These are phyloP conservation scores for Hypoxylon sp. DNA, from an alignment of 2,329 filamentous ascomycete species.

Conservation along the genomic window DNA sequence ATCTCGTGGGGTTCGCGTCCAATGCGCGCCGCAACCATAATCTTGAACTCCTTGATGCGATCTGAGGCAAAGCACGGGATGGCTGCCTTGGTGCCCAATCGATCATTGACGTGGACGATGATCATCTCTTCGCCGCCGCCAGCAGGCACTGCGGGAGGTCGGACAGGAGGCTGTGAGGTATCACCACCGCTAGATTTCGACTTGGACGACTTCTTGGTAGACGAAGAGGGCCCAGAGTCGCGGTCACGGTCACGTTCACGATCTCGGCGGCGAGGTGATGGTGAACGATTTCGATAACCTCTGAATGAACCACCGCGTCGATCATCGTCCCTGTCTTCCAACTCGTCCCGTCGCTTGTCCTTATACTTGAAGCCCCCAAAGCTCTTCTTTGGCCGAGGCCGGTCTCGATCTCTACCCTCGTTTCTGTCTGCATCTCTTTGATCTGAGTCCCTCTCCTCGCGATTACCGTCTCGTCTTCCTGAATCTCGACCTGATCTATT, in stretches of 20 bases:
- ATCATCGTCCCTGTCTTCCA: constrained; percentile 61
- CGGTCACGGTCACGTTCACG: constrained; percentile 56
- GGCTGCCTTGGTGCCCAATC: constrained; percentile 94
- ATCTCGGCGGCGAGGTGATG: constrained; percentile 56
- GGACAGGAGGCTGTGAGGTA: constrained; percentile 55
- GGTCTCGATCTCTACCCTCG: constrained; percentile 43
- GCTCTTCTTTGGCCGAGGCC: constrained; percentile 52
- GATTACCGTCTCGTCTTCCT: constrained; percentile 25
- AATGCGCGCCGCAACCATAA: constrained; percentile 90
- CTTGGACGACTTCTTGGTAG: constrained; percentile 48
- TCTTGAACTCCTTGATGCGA: constrained; percentile 88
- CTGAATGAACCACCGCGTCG: constrained; percentile 62
- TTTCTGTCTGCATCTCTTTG: constrained; percentile 25
- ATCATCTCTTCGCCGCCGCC: constrained; percentile 83
- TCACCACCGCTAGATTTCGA: constrained; percentile 50
- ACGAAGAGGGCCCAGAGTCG: constrained; percentile 51
- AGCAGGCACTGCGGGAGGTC: constrained; percentile 51
- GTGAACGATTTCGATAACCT: constrained; percentile 65
- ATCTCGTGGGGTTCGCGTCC: constrained; percentile 93
- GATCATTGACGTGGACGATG: constrained; percentile 92
- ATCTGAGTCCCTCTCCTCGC: constrained; percentile 28
- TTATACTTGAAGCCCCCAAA: constrained; percentile 72
- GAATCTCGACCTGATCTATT: constrained; percentile 19
- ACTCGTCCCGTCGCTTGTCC: constrained; percentile 65
- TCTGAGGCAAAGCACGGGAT: constrained; percentile 92